Percentiles rank a stretch among this genome's conserved stretches.
These are phyloP conservation scores for Salix brachista DNA, from an alignment of 345 rosid species.

Conservation along the genomic window DNA sequence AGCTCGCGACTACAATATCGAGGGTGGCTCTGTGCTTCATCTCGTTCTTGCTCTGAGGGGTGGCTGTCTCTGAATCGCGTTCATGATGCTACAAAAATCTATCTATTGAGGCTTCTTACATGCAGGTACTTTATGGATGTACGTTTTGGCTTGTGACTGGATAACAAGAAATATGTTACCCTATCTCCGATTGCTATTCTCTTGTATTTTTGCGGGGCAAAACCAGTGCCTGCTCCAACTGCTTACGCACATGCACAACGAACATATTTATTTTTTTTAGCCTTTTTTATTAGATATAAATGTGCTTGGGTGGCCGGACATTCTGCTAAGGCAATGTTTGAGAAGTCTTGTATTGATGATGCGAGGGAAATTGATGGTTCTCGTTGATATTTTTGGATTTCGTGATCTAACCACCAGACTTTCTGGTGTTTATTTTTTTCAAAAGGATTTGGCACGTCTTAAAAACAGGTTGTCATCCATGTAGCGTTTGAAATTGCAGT, in stretches of 20 bases:
- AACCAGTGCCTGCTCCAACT: background rate
- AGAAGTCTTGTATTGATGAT: background rate
- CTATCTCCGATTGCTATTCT: background rate
- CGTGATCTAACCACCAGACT: background rate
- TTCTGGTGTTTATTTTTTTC: too few relatives aligned
- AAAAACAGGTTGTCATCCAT: too few relatives aligned
- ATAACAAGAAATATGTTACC: background rate
- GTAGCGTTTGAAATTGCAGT: too few relatives aligned
- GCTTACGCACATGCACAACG: background rate
- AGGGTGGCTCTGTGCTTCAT: slow-evolving; percentile 98
- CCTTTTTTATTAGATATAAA: background rate
- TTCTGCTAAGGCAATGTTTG: background rate
- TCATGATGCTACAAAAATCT: background rate
- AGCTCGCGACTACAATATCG: slow-evolving; percentile 87
- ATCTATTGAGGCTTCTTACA: background rate
- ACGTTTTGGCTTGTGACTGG: background rate
- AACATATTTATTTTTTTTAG: background rate
- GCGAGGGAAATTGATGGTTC: background rate
- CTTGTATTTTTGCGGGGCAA: background rate
- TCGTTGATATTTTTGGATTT: background rate
- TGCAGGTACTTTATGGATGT: background rate
- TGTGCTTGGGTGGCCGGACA: background rate
- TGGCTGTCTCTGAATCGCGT: slow-evolving; percentile 28
- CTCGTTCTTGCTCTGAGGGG: slow-evolving; percentile 96
- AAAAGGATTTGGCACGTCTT: too few relatives aligned